Base-by-base conservation (phyloP, 345 rosid genomes). In the Eucalyptus regnans region DNA sequence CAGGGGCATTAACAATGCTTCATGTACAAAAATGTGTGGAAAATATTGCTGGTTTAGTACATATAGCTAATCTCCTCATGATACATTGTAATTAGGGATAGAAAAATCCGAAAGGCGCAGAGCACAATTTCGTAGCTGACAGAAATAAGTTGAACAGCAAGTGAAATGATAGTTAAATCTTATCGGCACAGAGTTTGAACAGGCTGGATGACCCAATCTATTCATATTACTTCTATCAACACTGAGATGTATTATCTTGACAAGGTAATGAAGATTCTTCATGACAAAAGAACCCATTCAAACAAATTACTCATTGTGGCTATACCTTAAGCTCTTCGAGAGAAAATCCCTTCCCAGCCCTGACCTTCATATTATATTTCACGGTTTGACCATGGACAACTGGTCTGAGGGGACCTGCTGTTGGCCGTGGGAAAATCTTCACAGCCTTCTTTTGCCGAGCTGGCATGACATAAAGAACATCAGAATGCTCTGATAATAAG, bases 311-410 rank as follows among this genome's bases (percentile, higher is more conserved):
- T 8, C 43, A 66, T 64, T 7, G 17, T 41, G 9, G 23, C 6
- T 62, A 48, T 11, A 97, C 99, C 99, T 97, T 97, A 50, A 96
- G 99, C 86, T 97, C 99, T 90, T 97, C 99, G 10, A 96, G 99
- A 50, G 97, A 91, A 89, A 96, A 97, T 1, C 99, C 99, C 89
- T 92, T 93, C 23, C 99, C 98, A 89, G 97, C 97, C 92, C 96
- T 95, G 83, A 96, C 88, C 89, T 96, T 97, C 98, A 96, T 96
- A 91, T 96, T 97, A 87, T 97, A 97, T 93, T 95, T 96, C 90
- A 95, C 91, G 51, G 99, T 97, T 93, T 96, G 99, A 4, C 94
- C 99, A 90, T 92, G 99, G 17, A 97, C 98, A 76, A 96, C 83
- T 7, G 99, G 99, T 2, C 98, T 96, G 56, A 96, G 96, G 16